Conservation (phyloP, 2,329 filamentous ascomycete genomes). For the Graphilbum sp. region DNA sequence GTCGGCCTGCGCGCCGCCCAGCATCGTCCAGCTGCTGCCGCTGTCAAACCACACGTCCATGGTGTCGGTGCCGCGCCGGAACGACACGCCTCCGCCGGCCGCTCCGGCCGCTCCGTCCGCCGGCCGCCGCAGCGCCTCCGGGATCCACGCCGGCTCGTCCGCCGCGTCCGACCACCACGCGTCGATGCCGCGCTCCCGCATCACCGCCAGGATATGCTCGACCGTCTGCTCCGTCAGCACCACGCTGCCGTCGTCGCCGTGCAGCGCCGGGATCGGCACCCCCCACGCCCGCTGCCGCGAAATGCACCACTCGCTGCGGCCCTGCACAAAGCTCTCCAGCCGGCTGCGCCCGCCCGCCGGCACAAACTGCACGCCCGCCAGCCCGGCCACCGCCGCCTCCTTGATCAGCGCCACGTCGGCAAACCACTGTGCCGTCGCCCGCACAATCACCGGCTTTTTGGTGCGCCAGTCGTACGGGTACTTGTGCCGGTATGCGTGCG, state of each 20-base stretch:
- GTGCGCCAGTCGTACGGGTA: constrained; percentile 98
- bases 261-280: constrained; percentile 85
- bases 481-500: constrained; percentile 67
- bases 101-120: constrained; percentile 16
- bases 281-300: constrained; percentile 93
- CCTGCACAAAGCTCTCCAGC: constrained; percentile 71
- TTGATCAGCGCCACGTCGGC: constrained; percentile 81
- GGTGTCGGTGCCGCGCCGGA: constrained; percentile 70
- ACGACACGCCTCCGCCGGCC: constrained; percentile 37
- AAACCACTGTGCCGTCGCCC: constrained; percentile 96
- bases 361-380: constrained; percentile 61
- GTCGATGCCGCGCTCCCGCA: constrained; percentile 66
- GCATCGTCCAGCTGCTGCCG: constrained; percentile 74
- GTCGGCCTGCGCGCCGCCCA: constrained; percentile 42
- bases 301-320: constrained; percentile 93
- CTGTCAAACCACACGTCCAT: constrained; percentile 99
- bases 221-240: constrained; percentile 68
- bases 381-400: constrained; percentile 48
- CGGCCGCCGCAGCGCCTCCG: constrained; percentile 36
- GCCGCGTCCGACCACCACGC: constrained; percentile 82
- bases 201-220: constrained; percentile 65
- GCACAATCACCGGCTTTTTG: constrained; percentile 76
- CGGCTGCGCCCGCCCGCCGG: constrained; percentile 58
- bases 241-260: constrained; percentile 57
- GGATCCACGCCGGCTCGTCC: constrained; percentile 65